A percentile compares a stretch with the other conserved stretches of the same genome.
phyloP scores from a whole-genome alignment of 306 rosid genomes.

The Gastrolobium villosum region DNA sequence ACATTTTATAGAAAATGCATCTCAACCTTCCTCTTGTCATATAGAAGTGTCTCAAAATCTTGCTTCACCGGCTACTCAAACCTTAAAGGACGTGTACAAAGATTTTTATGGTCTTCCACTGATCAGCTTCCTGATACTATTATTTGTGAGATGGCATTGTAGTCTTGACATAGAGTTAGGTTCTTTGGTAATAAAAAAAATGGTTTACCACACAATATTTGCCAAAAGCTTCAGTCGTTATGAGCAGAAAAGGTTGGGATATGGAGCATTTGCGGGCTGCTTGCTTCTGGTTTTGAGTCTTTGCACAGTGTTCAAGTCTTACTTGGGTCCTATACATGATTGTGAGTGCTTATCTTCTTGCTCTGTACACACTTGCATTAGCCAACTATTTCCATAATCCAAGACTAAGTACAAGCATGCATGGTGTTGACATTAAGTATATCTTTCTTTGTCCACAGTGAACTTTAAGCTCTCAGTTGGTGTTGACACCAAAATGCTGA shows the following conservation, averaged over 20 bases:
- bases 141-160: conserved; percentile 45
- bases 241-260: conserved; percentile 80
- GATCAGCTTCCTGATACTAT: conserved; percentile 37
- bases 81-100: conserved; percentile 8
- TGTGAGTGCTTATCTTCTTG: conserved; percentile 62
- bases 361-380: conserved; percentile 25
- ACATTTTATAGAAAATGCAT: conserved; percentile 52
- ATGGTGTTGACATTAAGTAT: conserved; percentile 18
- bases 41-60: conserved; percentile 49
- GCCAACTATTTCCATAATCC: conserved; percentile 5
- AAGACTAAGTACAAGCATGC: conserved; percentile 28
- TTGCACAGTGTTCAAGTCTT: conserved; percentile 78
- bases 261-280: conserved; percentile 79
- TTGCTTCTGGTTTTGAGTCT: conserved; percentile 63
- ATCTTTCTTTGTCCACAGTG: conserved; percentile 58
- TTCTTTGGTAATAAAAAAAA: conserved; percentile 41
- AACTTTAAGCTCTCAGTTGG: conserved; percentile 61
- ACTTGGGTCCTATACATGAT: conserved; percentile 64
- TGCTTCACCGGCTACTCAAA: conserved; percentile 43
- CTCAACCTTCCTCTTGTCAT: conserved; percentile 52
- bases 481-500: conserved; percentile 62
- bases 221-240: conserved; percentile 84
- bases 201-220: conserved; percentile 70
- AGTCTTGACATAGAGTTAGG: conserved; percentile 38
- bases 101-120: conserved; percentile 30